These are phyloP conservation scores for Prunus mongolica DNA, from an alignment of 306 rosid genomes.

Conservation along the genomic window DNA sequence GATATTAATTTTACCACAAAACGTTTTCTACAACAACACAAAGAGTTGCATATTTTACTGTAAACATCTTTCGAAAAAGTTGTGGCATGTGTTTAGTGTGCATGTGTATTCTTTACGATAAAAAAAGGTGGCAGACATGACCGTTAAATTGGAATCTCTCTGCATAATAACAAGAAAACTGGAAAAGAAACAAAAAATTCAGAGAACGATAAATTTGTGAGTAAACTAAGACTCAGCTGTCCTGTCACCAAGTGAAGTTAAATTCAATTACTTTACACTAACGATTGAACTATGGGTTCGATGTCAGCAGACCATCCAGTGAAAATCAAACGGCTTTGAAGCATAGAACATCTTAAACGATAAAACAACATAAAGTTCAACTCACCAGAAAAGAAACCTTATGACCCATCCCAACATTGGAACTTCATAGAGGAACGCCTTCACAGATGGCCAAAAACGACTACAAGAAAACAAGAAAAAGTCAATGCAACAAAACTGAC, in stretches of 20 bases:
- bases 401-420: slow-evolving; percentile 85
- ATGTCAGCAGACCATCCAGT: not conserved
- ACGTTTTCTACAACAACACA: not conserved
- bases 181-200: not conserved
- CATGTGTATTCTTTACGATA: not conserved
- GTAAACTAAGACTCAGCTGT: not conserved
- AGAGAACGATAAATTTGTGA: not conserved
- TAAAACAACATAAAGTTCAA: slow-evolving; percentile 10
- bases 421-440: slow-evolving; percentile 68
- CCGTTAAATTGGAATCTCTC: not conserved
- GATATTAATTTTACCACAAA: not conserved
- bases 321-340: not conserved
- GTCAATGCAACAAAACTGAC: not conserved
- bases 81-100: not conserved
- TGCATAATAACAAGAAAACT: not conserved
- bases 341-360: slow-evolving; percentile 15
- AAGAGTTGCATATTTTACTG: not conserved
- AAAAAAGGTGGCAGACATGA: not conserved
- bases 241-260: not conserved
- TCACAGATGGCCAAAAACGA: slow-evolving; percentile 81
- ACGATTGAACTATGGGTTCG: not conserved
- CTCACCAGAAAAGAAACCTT: slow-evolving; percentile 70
- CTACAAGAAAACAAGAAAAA: slow-evolving; percentile 39
- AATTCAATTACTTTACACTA: not conserved
- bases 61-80: not conserved